Evolutionary conservation across 345 rosid species (phyloP), one percentile per base, ranked within the genome.

Genomic region (Brassica incana): DNA sequence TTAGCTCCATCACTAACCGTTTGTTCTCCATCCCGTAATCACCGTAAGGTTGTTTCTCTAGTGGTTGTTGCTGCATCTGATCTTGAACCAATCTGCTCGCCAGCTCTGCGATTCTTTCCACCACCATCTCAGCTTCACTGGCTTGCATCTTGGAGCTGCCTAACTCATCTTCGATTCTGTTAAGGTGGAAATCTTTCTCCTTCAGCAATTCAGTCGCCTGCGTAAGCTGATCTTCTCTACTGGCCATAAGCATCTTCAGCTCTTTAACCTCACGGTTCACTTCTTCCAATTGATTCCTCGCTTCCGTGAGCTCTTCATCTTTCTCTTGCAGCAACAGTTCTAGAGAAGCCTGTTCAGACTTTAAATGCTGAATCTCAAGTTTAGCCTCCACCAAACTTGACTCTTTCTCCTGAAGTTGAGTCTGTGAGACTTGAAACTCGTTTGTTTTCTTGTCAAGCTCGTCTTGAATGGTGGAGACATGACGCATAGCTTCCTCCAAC

Each of bases 281-380:
- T 82, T 88, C 88, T 76, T 90, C 86, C 71, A 95, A 76, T 79
- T 85, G 85, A 74, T 81, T 79, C 82, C 77, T 83, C 14, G 93
- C 88, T 75, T 77, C 78, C 1, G 60, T 62, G 65, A 95, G 89
- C 74, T 89, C 94, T 1, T 77, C 74, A 78, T 92, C 94, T 80
- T 86, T 92, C 81, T 90, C 92, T 78, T 88, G 86, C 67, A 89
- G 74, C 11, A 84, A 72, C 23, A 86, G 85, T 79, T 83, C 86
- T 72, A 95, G 86, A 74, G 99, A 87, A 78, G 88, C 88, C 77
- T 81, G 88, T 84, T 91, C 89, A 25, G 95, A 87, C 72, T 86
- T 86, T 85, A 91, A 86, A 81, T 86, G 88, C 85, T 86, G 92
- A 73, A 95, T 90, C 83, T 95, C 97, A 58, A 95, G 85, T 83